A percentile compares a stretch with the other conserved stretches of the same genome.
Evolutionary conservation across 140 eudicot genomes (phyloP).

Genomic region (Bidens hawaiensis): DNA sequence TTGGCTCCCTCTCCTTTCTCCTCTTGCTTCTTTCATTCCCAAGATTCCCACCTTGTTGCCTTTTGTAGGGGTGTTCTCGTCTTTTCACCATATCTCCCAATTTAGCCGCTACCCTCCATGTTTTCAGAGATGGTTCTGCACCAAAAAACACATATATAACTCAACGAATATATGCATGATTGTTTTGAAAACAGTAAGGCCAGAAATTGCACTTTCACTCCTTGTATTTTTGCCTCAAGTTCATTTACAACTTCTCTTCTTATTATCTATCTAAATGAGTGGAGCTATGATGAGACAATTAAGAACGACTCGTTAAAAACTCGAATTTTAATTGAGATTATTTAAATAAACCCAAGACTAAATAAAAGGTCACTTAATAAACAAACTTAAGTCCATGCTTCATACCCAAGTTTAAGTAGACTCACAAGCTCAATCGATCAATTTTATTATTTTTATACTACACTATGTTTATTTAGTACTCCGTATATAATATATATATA

Average conservation of each 20-base stretch:
- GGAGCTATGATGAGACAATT: too few species aligned
- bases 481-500: too few species aligned
- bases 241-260: neutral
- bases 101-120: constrained; percentile 71
- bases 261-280: too few species aligned
- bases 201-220: neutral
- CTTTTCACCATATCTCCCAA: constrained; percentile 24
- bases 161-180: constrained; percentile 5
- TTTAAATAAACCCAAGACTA: too few species aligned
- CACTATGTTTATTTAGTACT: too few species aligned
- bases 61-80: constrained; percentile 40
- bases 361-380: too few species aligned
- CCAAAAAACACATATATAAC: constrained; percentile 59
- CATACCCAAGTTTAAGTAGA: too few species aligned
- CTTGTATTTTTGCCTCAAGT: constrained; percentile 4
- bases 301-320: too few species aligned
- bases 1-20: constrained; percentile 19
- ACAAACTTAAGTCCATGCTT: too few species aligned
- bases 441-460: too few species aligned
- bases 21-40: constrained; percentile 60
- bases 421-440: too few species aligned
- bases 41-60: constrained; percentile 32
- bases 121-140: constrained; percentile 71
- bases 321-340: too few species aligned
- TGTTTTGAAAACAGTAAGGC: constrained; percentile 8